Conservation (phyloP, 2,329 filamentous ascomycete species). For the Endothia cerciana region DNA sequence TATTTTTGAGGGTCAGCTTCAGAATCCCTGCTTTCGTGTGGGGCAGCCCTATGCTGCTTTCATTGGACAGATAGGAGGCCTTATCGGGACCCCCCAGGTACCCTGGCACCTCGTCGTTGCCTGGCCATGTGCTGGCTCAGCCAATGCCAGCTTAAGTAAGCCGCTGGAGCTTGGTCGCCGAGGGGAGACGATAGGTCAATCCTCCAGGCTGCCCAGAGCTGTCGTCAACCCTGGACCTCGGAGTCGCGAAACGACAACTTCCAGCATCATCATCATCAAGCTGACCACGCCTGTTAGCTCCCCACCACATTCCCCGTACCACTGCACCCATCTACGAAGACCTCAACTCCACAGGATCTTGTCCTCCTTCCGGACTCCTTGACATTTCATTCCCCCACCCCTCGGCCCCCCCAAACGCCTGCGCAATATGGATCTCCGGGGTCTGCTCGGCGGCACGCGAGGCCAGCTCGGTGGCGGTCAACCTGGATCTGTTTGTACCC, state of each 20-base stretch:
- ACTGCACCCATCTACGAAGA: not conserved
- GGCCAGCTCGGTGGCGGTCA: slow-evolving; percentile 67
- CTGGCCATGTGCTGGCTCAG: too few relatives aligned
- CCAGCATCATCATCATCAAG: not conserved
- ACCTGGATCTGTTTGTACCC: slow-evolving; percentile 61
- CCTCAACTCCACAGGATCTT: not conserved
- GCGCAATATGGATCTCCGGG: slow-evolving; percentile 81
- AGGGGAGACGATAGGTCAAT: not conserved
- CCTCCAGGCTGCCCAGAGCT: slow-evolving; percentile 39
- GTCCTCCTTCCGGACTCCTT: not conserved
- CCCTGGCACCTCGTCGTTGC: too few relatives aligned
- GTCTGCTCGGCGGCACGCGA: slow-evolving; percentile 75
- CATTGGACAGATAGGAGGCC: not conserved
- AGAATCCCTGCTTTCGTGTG: not conserved
- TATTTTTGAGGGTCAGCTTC: too few relatives aligned
- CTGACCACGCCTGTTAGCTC: not conserved
- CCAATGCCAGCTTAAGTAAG: not conserved
- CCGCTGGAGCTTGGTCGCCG: not conserved
- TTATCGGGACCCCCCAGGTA: not conserved
- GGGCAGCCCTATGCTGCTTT: not conserved
- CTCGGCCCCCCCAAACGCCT: slow-evolving; percentile 26
- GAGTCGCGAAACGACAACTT: slow-evolving; percentile 4
- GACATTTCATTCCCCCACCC: slow-evolving; percentile 28
- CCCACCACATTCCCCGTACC: not conserved
- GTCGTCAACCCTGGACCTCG: slow-evolving; percentile 36